Conservation (phyloP, 768 basidiomycete genomes). For the Lactarius tabidus region DNA sequence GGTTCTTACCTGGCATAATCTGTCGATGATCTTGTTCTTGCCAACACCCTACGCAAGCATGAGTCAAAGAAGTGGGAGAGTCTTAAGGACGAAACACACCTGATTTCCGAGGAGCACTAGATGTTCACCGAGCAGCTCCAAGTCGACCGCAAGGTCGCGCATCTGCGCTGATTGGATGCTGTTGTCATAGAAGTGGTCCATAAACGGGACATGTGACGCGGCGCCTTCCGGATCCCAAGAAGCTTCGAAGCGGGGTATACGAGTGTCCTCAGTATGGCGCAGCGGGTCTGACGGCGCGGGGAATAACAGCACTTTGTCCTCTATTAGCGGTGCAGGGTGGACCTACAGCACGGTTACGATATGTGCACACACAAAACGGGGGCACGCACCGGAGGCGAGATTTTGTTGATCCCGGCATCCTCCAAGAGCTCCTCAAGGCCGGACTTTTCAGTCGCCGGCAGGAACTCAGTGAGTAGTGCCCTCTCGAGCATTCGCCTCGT, state of each 20-base stretch:
- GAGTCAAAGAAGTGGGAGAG: neutral
- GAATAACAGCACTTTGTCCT: slow-evolving; percentile 42
- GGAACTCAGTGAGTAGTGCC: slow-evolving; percentile 54
- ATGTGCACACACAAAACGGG: neutral
- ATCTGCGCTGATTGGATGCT: slow-evolving; percentile 63
- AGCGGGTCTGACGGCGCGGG: slow-evolving; percentile 38
- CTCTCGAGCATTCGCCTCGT: slow-evolving; percentile 46
- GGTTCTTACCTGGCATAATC: slow-evolving; percentile 54
- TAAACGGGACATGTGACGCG: slow-evolving; percentile 57
- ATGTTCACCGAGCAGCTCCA: slow-evolving; percentile 60
- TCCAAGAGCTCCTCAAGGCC: slow-evolving; percentile 49
- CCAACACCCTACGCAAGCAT: slow-evolving; percentile 52
- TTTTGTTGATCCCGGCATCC: slow-evolving; percentile 45
- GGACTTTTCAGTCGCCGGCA: slow-evolving; percentile 55
- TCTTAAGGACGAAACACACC: slow-evolving; percentile 32
- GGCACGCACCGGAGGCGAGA: slow-evolving; percentile 40
- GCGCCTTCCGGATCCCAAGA: slow-evolving; percentile 50
- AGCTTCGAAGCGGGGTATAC: slow-evolving; percentile 48
- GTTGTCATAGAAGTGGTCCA: slow-evolving; percentile 70
- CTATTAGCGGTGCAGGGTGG: slow-evolving; percentile 44
- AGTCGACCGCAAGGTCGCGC: slow-evolving; percentile 59
- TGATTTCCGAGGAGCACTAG: slow-evolving; percentile 66
- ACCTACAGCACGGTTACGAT: slow-evolving; percentile 34
- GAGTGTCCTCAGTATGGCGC: slow-evolving; percentile 34
- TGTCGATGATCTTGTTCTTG: slow-evolving; percentile 66